phyloP scores from a whole-genome alignment of 805 yeast species.

The Monosporozyma aerobia region DNA sequence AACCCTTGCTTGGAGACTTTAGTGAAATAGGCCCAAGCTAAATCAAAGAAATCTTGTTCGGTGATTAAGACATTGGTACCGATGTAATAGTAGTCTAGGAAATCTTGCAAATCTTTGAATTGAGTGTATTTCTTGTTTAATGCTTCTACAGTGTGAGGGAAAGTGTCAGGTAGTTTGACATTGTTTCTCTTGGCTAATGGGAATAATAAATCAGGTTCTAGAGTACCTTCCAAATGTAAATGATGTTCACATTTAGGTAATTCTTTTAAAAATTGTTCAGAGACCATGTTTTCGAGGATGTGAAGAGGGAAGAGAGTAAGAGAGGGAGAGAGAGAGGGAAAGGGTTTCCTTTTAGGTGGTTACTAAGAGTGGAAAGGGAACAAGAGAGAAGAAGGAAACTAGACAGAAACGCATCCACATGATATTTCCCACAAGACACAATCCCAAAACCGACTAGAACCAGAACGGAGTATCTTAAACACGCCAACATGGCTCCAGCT shows the following conservation, averaged over 20 bases:
- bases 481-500: background rate
- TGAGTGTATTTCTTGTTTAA: conserved; percentile 49
- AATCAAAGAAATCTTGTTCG: conserved; percentile 66
- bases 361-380: too few species aligned
- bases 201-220: conserved; percentile 67
- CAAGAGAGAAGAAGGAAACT: too few species aligned
- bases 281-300: conserved; percentile 10
- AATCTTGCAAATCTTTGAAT: conserved; percentile 66
- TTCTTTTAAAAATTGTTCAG: conserved; percentile 44
- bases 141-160: conserved; percentile 52
- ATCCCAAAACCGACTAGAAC: too few species aligned
- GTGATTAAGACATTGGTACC: conserved; percentile 68
- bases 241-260: conserved; percentile 86
- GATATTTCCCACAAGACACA: background rate
- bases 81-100: conserved; percentile 67
- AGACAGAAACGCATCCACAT: background rate
- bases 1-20: conserved; percentile 53
- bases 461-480: too few species aligned
- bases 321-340: too few species aligned
- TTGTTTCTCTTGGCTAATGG: conserved; percentile 58
- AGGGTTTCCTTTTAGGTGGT: too few species aligned
- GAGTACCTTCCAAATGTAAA: conserved; percentile 74
- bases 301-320: background rate
- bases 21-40: conserved; percentile 65
- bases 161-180: conserved; percentile 48